Base-by-base conservation (phyloP, 345 rosid genomes). In the Pseudoturritis turrita region DNA sequence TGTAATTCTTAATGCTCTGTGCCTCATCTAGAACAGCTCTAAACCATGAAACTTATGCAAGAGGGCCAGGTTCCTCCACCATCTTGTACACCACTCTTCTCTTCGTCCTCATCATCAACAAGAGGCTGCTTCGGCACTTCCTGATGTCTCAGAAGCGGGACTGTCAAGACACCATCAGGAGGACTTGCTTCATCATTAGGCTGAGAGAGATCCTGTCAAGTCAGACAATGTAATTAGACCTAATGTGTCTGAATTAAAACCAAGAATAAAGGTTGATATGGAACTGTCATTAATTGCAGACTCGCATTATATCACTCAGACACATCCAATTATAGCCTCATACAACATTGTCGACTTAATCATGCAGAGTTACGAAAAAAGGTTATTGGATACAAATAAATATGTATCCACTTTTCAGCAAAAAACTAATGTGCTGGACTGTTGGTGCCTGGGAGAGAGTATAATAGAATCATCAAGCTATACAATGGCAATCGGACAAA, bases 21-120 rank as follows among this genome's bases (percentile, higher is more conserved):
- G 99, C 99, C 83, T 95, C 97, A 71, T 95, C 97, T 68, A 95
- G 78, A 56, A 95, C 94, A 70, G 91, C 88, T 79, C 97, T 87
- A 80, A 95, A 95, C 99, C 99, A 95, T 21, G 81, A 81, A 22
- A 95, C 97, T 83, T 86, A 89, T 10, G 97, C 88, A 71, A 95
- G 90, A 66, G 97, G 96, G 50, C 96, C 87, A 61, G 91, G 79
- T 70, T 73, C 51, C 70, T 73, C 73, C 80, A 21, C 74, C 86
- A 59, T 74, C 81, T 63, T 83, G 83, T 22, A 39, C 36, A 62
- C 68, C 79, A 65, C 64, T 73, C 78, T 81, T 84, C 82, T 85
- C 90, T 31, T 88, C 92, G 63, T 82, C 87, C 17, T 83, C 88
- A 59, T 78, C 79, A 64, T 81, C 86, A 50, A 73, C 86, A 79